phyloP scores from a whole-genome alignment of 768 basidiomycete species.

The Crepidotus variabilis region DNA sequence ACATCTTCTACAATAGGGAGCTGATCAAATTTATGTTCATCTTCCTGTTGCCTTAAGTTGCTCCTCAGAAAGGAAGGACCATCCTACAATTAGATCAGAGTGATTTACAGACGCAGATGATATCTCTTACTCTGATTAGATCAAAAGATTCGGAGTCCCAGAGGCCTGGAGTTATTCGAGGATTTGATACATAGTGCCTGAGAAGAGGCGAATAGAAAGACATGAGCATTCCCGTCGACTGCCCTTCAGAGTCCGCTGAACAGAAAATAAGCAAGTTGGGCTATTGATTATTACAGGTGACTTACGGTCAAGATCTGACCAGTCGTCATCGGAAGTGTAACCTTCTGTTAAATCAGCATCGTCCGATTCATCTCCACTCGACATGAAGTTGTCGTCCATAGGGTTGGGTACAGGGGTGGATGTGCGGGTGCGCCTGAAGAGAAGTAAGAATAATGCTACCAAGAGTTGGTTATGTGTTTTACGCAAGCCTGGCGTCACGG shows the following conservation, averaged over 20 bases:
- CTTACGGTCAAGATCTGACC: slow-evolving; percentile 35
- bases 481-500: slow-evolving; percentile 73
- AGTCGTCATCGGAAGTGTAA: slow-evolving; percentile 43
- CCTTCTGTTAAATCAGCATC: slow-evolving; percentile 63
- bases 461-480: slow-evolving; percentile 20
- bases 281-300: not conserved
- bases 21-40: not conserved
- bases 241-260: slow-evolving; percentile 15
- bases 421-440: slow-evolving; percentile 48
- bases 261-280: not conserved
- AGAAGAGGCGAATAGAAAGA: slow-evolving; percentile 46
- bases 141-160: slow-evolving; percentile 50
- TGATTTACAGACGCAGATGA: slow-evolving; percentile 1
- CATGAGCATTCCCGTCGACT: slow-evolving; percentile 25
- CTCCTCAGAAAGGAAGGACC: slow-evolving; percentile 14
- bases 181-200: slow-evolving; percentile 41
- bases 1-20: slow-evolving; percentile 11
- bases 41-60: not conserved
- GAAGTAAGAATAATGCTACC: not conserved
- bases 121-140: slow-evolving; percentile 36
- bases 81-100: slow-evolving; percentile 16
- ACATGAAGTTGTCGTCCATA: slow-evolving; percentile 44
- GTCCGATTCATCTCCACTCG: slow-evolving; percentile 79
- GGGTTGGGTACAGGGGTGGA: slow-evolving; percentile 33
- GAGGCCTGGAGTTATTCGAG: slow-evolving; percentile 27